Evolutionary conservation across 345 rosid species (phyloP).

Genomic region (Xanthoceras sorbifolium): DNA sequence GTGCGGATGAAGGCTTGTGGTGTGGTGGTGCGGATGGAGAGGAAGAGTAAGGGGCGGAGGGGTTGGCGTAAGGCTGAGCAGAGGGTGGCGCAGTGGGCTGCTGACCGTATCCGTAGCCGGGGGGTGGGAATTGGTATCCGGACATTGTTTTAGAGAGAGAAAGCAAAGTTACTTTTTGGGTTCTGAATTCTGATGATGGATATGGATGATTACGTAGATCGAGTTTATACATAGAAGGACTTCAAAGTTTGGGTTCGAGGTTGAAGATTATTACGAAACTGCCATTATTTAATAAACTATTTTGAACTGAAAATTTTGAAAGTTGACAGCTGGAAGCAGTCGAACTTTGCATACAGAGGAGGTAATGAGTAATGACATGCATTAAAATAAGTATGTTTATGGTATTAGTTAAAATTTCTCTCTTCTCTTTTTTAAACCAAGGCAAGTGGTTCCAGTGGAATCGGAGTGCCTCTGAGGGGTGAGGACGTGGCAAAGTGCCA

Average conservation of each 20-base stretch:
- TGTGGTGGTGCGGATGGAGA: slow-evolving; percentile 23
- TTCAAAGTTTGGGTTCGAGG: not conserved
- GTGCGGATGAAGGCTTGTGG: slow-evolving; percentile 6
- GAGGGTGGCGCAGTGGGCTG: slow-evolving; percentile 23
- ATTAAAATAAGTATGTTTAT: no score
- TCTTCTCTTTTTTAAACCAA: no score
- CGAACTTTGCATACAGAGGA: no score
- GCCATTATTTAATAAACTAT: not conserved
- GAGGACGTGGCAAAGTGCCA: no score
- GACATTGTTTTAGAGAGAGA: slow-evolving; percentile 34
- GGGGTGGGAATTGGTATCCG: slow-evolving; percentile 47
- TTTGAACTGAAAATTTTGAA: not conserved
- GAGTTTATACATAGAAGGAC: not conserved
- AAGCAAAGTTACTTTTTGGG: not conserved
- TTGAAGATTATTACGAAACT: not conserved
- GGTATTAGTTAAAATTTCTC: no score
- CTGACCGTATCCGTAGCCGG: slow-evolving; percentile 53
- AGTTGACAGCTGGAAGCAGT: not conserved
- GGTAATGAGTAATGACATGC: no score
- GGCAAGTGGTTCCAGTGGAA: no score
- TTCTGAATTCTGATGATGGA: no score
- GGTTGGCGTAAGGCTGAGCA: slow-evolving; percentile 28
- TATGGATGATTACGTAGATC: no score
- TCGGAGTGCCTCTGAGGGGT: no score
- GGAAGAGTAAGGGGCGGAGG: slow-evolving; percentile 31